Base-by-base conservation (phyloP, 768 basidiomycete species). In the Boletus pseudo-olivaceus region DNA sequence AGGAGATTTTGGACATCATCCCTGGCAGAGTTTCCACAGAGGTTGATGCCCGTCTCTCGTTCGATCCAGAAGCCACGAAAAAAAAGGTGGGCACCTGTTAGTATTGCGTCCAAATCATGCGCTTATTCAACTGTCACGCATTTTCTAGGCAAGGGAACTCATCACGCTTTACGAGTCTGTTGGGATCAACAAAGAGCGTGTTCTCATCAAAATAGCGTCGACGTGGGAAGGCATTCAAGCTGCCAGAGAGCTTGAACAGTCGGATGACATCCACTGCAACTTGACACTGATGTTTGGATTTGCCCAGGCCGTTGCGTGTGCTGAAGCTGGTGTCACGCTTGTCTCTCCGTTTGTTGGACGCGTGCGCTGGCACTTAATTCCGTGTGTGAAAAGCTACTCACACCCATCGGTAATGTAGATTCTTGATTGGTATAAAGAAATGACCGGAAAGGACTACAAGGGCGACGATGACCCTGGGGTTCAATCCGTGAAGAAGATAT, bases 181-280 rank as follows among this genome's bases (percentile, higher is more conserved):
- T 59, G 95, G 96, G 58, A 83, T 98, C 75, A 76, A 82, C 65
- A 90, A 88, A 75, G 90, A 96, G 49, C 91, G 95, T 55, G 78
- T 98, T 53, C 78, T 98, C 61, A 96, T 98, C 84, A 98, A 98
- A 78, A 96, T 98, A 68, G 96, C 94, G 10, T 95, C 94, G 19
- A 96, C 93, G 23, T 98, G 91, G 90, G 95, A 98, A 75, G 96
- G 96, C 73, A 98, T 98, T 75, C 94, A 98, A 73, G 95, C 95
- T 53, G 95, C 95, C 27, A 84, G 90, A 57, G 87, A 93, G 70
- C 87, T 98, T 59, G 95, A 98, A 78, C 73, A 80, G 54, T 85
- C 92, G 57, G 84, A 96, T 40, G 80, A 79, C 49, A 97, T 98
- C 71, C 95, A 97, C 82, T 97, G 93, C 82, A 97, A 98, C 77